Evolutionary conservation across 169 alveolate genomes (phyloP), one percentile per base, ranked within the genome.

Genomic region (Plasmodium gonderi): DNA sequence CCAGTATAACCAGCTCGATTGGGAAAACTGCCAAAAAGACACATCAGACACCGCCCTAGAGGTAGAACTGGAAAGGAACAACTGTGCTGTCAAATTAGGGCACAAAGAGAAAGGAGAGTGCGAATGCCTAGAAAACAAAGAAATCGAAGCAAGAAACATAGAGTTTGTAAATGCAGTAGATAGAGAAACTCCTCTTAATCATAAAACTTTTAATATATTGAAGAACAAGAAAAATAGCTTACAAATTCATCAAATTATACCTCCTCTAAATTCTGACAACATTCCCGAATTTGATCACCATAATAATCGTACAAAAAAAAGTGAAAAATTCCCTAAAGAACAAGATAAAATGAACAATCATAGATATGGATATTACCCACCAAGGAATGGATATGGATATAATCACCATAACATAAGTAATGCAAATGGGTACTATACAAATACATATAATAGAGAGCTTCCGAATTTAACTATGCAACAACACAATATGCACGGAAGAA

Each of bases 401-500:
- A 74, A 51, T 67, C 85, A 87, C 45, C 38, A 75, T 44, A 76
- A 75, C 87, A n/a, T 8, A 6, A 76, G 54, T 42, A 33, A 87
- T 75, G 33, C 33, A 87, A 76, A 76, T 75, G 93, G 93, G 79
- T 87, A 29, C 79, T 54, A 33, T 31, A 42, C 93, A 33, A 87
- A 87, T 44, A 87, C 93, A 17, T 26, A 74, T 54, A 87, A 87
- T 64, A 87, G 51, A 51, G 89, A 87, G 3, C 74, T 31, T 36
- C 17, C 93, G 26, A 87, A 76, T 54, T 76, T 87, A 74, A 47
- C 85, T 20, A 75, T 76, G 78, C 93, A 87, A 33, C 93, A 87
- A 87, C 85, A 87, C 36, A 87, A 87, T 29, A 87, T 87, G 93
- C 87, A 87, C 33, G 93, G 93, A 38, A 76, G 93, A 47, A 87